A percentile compares a stretch with the other conserved stretches of the same genome.
Evolutionary conservation across 202 grass and related monocot genomes (phyloP).

Genomic region (Hordeum pubiflorum): DNA sequence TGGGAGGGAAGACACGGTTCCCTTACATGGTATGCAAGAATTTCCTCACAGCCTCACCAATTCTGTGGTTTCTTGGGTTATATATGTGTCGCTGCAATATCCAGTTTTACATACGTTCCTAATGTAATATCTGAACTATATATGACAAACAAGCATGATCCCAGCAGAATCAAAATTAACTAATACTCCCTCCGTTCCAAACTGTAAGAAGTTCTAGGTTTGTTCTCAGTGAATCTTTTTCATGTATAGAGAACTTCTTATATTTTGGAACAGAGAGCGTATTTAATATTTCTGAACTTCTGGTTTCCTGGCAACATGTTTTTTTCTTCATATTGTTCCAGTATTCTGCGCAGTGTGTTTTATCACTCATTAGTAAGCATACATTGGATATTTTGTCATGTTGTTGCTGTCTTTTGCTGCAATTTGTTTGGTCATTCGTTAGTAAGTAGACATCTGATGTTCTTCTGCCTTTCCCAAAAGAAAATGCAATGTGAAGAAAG

Average conservation of each 20-base stretch:
- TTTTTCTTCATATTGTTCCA: not conserved
- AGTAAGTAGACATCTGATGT: too few species aligned
- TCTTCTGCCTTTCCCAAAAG: too few species aligned
- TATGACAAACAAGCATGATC: not conserved
- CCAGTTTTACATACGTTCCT: not conserved
- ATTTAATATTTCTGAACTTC: not conserved
- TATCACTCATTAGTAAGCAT: too few species aligned
- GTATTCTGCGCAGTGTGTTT: too few species aligned
- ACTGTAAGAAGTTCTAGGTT: not conserved
- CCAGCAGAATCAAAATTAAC: not conserved
- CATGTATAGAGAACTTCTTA: conserved; percentile 16
- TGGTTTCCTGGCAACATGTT: not conserved
- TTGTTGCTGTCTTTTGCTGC: too few species aligned
- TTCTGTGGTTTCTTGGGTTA: not conserved
- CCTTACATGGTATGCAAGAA: conserved; percentile 76
- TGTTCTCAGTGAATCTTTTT: not conserved
- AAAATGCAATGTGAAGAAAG: too few species aligned
- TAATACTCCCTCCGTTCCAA: not conserved
- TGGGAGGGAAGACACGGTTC: conserved; percentile 94
- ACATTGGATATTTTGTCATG: too few species aligned
- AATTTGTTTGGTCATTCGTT: too few species aligned
- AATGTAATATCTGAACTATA: not conserved
- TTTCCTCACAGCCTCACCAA: not conserved
- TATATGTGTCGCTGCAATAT: not conserved
- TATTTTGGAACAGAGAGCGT: too few species aligned